Evolutionary conservation across 2,329 filamentous ascomycete genomes (phyloP), one percentile per base, ranked within the genome.

Genomic region (Immersiporthe knoxdaviesiana): DNA sequence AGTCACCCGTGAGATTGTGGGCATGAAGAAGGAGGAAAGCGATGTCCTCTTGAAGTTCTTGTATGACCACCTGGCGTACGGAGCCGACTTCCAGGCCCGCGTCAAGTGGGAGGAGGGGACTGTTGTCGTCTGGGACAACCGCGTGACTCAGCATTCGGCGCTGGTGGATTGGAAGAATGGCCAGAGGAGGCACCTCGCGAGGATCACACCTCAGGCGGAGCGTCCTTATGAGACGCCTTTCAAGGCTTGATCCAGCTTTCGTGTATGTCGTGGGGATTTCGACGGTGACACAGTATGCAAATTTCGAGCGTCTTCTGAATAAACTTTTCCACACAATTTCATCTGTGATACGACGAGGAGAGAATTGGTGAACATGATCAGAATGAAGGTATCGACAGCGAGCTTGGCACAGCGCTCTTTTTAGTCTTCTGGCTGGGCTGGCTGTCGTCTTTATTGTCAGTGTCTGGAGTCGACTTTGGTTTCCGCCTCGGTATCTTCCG

Each of bases 91-190:
- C 77, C 92, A 94, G 74, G 85, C 85, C 6, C 86, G 92, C 32
- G 85, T 97, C 63, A 91, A 90, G 78, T 97, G 93, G 93, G 88
- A 89, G 74, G 84, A 88, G 58, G 87, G 88, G n/a, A 95, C 92
- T 0, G 92, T 97, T 1, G 91, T 96, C 1, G 89, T 95, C 0
- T 97, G 92, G 92, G 93, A 96, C 78, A 96, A 95, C 81, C 85
- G 92, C 41, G 88, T 94, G 0, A 94, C 91, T 12, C 86, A 89
- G 73, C 93, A 97, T 78, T 91, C 91, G 8, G 93, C 93, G 1
- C 81, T 95, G 52, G 83, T 95, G 3, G 93, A 97, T 78, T 97
- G 93, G 93, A 88, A 91, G 74, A 88, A 88, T 77, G 92, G 92
- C 3, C 88, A 92, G 78, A 84, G 93, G 69, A 85, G 93, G 64